phyloP scores from a whole-genome alignment of 139 green algal genomes.

The Raphidocelis subcapitata region DNA sequence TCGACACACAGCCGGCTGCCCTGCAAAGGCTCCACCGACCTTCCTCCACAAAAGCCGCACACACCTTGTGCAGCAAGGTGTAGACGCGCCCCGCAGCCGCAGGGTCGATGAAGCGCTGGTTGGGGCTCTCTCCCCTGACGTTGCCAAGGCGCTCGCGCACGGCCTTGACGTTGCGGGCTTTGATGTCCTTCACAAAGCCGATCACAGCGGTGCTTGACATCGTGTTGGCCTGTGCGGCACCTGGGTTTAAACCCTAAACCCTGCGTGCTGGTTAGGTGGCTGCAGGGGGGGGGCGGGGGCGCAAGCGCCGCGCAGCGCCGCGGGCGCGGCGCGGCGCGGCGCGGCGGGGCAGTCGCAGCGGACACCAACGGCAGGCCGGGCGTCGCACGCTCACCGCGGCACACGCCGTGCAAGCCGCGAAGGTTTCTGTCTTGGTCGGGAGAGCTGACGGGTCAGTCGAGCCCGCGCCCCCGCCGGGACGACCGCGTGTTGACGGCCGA shows the following conservation, averaged over 20 bases:
- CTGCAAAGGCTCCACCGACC: too few species aligned
- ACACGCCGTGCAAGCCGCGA: too few species aligned
- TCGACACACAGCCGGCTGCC: too few species aligned
- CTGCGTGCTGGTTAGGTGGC: neutral
- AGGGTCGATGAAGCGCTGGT: too few species aligned
- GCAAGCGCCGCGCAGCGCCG: neutral
- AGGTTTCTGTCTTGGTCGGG: too few species aligned
- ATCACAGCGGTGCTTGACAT: conserved; percentile 18
- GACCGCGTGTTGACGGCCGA: too few species aligned
- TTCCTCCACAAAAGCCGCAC: neutral
- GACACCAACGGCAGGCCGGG: neutral
- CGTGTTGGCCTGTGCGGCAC: neutral
- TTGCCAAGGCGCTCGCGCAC: neutral
- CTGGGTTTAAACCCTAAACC: neutral
- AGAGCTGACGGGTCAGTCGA: too few species aligned
- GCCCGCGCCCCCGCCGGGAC: too few species aligned
- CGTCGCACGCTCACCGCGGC: neutral
- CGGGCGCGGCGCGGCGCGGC: too few species aligned
- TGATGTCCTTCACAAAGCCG: conserved; percentile 12
- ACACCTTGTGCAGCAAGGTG: neutral
- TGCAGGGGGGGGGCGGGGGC: neutral
- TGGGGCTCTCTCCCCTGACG: too few species aligned
- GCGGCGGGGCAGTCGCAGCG: neutral
- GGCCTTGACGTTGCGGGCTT: neutral
- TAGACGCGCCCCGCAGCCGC: too few species aligned